A percentile compares a stretch with the other conserved stretches of the same genome.
These are phyloP conservation scores for Pleurozium schreberi DNA, from an alignment of 225 moss, liverwort and hornwort genomes.

Conservation along the genomic window DNA sequence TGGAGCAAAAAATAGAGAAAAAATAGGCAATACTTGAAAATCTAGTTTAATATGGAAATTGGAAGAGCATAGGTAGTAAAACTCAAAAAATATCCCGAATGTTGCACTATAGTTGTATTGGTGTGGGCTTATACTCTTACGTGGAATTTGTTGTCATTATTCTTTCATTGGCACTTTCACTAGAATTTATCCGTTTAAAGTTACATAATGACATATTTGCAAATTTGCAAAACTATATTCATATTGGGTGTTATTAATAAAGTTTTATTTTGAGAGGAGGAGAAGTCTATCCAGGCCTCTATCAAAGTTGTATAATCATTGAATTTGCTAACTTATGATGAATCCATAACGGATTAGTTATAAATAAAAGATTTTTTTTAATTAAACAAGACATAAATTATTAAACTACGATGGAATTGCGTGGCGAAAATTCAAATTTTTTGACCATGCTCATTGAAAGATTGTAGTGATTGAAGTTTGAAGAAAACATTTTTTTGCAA, in stretches of 20 bases:
- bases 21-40: not conserved
- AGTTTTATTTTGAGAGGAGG: no score
- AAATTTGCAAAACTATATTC: fast-evolving
- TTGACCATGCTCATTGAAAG: fast-evolving
- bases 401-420: fast-evolving
- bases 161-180: fast-evolving
- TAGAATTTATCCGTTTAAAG: fast-evolving
- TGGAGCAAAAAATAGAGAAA: not conserved
- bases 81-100: fast-evolving
- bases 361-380: not conserved
- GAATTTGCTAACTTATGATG: not conserved
- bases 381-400: not conserved
- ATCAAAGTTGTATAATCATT: not conserved
- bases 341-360: fast-evolving
- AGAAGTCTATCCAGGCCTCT: fast-evolving
- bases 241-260: not conserved
- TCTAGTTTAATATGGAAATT: not conserved
- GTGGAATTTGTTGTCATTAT: not conserved
- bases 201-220: not conserved
- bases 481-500: no score
- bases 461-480: not conserved
- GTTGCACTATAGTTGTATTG: fast-evolving
- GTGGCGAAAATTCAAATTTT: no score
- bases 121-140: no score
- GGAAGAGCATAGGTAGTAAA: fast-evolving